phyloP scores from a whole-genome alignment of 768 basidiomycete species.

The Omphalotus guepiniiformis region DNA sequence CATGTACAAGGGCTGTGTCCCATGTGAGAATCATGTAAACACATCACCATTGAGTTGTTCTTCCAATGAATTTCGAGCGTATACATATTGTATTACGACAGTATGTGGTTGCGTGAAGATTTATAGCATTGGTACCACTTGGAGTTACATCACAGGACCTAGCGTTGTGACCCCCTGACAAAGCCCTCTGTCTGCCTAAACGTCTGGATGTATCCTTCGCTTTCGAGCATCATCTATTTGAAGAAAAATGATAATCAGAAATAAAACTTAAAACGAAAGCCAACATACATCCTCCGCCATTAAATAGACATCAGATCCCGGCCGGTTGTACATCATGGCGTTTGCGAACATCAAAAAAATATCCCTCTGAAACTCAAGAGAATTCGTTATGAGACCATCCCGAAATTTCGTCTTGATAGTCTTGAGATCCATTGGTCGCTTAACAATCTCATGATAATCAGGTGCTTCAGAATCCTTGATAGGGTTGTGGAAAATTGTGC shows the following conservation, averaged over 20 bases:
- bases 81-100: too few relatives aligned
- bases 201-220: constrained; percentile 59
- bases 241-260: constrained; percentile 4
- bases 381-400: constrained; percentile 76
- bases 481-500: constrained; percentile 87
- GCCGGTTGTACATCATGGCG: constrained; percentile 94
- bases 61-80: too few relatives aligned
- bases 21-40: too few relatives aligned
- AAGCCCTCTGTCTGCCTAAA: constrained; percentile 78
- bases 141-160: not conserved
- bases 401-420: constrained; percentile 85
- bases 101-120: too few relatives aligned
- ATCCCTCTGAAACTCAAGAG: constrained; percentile 86
- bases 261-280: not conserved
- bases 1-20: too few relatives aligned
- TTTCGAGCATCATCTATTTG: constrained; percentile 70
- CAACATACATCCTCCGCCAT: constrained; percentile 89
- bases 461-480: constrained; percentile 87
- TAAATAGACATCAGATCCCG: constrained; percentile 76
- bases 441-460: constrained; percentile 89
- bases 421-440: constrained; percentile 94
- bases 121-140: too few relatives aligned
- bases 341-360: constrained; percentile 94
- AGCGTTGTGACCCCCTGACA: constrained; percentile 31
- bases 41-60: too few relatives aligned